phyloP scores from a whole-genome alignment of 148 eudicot species.

The Linanthus parryae region DNA sequence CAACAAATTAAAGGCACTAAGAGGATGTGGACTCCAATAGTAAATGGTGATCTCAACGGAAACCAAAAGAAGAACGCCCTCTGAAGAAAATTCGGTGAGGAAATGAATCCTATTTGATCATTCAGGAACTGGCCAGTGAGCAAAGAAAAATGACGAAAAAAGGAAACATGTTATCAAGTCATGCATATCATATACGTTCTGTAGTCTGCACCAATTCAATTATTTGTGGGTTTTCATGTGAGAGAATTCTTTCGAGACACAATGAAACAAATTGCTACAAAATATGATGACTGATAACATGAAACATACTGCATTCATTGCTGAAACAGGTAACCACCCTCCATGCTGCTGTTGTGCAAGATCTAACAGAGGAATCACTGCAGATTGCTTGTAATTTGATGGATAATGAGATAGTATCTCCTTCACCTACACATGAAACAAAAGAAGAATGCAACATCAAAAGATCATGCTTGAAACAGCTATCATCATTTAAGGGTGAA shows the following conservation, averaged over 20 bases:
- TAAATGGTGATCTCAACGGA: too few species aligned
- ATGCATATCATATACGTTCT: too few species aligned
- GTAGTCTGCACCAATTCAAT: too few species aligned
- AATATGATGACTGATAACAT: not conserved
- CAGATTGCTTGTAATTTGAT: slow-evolving; percentile 97
- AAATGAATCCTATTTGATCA: too few species aligned
- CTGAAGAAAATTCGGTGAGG: too few species aligned
- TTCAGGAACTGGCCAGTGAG: too few species aligned
- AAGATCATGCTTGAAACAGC: slow-evolving; percentile 3
- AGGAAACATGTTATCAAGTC: too few species aligned
- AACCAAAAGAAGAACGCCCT: too few species aligned
- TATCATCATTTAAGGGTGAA: not conserved
- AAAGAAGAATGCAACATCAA: not conserved
- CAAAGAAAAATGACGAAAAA: too few species aligned
- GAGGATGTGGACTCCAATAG: too few species aligned
- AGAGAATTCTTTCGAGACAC: not conserved
- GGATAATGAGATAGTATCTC: slow-evolving; percentile 90
- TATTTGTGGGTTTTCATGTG: not conserved
- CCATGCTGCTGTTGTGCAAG: slow-evolving; percentile 98
- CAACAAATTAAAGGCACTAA: too few species aligned
- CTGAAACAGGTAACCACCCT: slow-evolving; percentile 99
- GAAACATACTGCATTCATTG: slow-evolving; percentile 90
- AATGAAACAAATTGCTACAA: slow-evolving; percentile 5
- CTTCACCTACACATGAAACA: slow-evolving; percentile 51
- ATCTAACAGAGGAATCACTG: slow-evolving; percentile 93